These are phyloP conservation scores for Teunomyces stri DNA, from an alignment of 805 yeast genomes.

Conservation along the genomic window DNA sequence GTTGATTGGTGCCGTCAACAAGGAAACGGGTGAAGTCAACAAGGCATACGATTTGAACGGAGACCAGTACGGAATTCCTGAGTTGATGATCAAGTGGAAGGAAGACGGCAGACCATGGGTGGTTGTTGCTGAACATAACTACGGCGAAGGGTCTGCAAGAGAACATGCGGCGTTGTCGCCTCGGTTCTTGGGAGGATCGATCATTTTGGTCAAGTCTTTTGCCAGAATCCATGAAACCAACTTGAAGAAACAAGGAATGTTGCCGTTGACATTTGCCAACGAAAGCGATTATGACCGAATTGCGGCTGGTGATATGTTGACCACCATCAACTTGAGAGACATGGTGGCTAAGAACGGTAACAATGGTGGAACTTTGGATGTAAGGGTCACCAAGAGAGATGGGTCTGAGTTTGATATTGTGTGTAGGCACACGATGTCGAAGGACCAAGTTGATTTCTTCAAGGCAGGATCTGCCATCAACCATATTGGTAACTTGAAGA, in stretches of 20 bases:
- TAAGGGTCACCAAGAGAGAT: slow-evolving; percentile 70
- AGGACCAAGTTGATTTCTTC: slow-evolving; percentile 93
- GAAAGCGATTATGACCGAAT: slow-evolving; percentile 86
- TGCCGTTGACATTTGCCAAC: slow-evolving; percentile 89
- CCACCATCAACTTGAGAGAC: slow-evolving; percentile 71
- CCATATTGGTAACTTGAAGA: slow-evolving; percentile 65
- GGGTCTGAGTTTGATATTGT: slow-evolving; percentile 70
- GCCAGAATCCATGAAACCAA: slow-evolving; percentile 99
- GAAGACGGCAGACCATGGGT: slow-evolving; percentile 82
- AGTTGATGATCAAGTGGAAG: slow-evolving; percentile 94
- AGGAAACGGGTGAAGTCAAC: slow-evolving; percentile 96
- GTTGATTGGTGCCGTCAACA: slow-evolving; percentile 93
- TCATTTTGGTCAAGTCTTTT: slow-evolving; percentile 88
- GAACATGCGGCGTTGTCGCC: slow-evolving; percentile 98
- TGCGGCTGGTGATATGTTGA: slow-evolving; percentile 71
- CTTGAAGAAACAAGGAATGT: slow-evolving; percentile 96
- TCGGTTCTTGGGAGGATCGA: slow-evolving; percentile 86
- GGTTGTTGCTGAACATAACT: slow-evolving; percentile 97
- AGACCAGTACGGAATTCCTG: slow-evolving; percentile 79
- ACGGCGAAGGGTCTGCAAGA: slow-evolving; percentile 99
- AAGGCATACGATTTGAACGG: slow-evolving; percentile 86
- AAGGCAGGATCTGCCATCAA: slow-evolving; percentile 97
- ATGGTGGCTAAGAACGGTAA: slow-evolving; percentile 79
- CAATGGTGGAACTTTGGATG: slow-evolving; percentile 76
- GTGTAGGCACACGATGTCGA: slow-evolving; percentile 94